Evolutionary conservation across 179 eudicot genomes (phyloP).

Genomic region (Silene vulgaris): DNA sequence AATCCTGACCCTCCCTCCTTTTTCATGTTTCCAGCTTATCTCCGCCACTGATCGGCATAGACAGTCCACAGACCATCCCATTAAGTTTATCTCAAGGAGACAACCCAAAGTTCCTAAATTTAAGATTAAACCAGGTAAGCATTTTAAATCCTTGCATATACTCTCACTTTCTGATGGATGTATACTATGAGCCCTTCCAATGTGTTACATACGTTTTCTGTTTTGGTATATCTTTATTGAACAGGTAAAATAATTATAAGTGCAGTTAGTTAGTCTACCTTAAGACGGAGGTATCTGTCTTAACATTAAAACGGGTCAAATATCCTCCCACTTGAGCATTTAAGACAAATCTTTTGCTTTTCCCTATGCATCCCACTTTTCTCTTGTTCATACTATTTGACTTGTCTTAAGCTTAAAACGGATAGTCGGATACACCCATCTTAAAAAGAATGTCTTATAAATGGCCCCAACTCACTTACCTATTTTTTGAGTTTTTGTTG

Average conservation of each 20-base stretch:
- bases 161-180: not conserved
- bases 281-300: too few relatives aligned
- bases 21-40: constrained; percentile 56
- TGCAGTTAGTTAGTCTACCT: too few relatives aligned
- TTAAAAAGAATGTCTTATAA: too few relatives aligned
- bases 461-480: not conserved
- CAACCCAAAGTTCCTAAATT: constrained; percentile 78
- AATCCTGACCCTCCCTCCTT: not conserved
- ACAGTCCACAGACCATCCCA: constrained; percentile 90
- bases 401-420: too few relatives aligned
- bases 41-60: constrained; percentile 89
- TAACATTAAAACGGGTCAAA: too few relatives aligned
- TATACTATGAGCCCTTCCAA: not conserved
- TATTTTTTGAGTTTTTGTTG: not conserved
- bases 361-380: too few relatives aligned
- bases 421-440: too few relatives aligned
- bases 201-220: not conserved
- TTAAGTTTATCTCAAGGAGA: constrained; percentile 79
- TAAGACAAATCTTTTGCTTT: too few relatives aligned
- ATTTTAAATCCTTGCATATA: not conserved
- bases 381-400: too few relatives aligned
- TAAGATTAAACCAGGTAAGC: constrained; percentile 85
- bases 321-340: too few relatives aligned
- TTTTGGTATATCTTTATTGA: not conserved
- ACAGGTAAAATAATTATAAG: not conserved